Evolutionary conservation across 441 rosid genomes (phyloP).

Genomic region (Dalechampia spathulata): DNA sequence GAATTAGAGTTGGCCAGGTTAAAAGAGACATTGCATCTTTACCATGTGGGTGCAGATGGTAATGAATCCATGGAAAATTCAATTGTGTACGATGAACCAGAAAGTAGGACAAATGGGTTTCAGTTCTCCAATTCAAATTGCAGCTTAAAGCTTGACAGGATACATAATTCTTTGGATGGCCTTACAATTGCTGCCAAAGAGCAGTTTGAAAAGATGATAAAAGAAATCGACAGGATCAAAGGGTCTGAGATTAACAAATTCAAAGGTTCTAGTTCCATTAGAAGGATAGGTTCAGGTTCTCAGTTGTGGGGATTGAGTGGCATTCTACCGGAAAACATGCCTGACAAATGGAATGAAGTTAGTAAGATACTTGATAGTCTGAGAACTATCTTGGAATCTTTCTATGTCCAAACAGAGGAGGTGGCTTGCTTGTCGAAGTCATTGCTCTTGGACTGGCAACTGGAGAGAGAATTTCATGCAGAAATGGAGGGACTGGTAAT

Average conservation of each 20-base stretch:
- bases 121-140: slow-evolving; percentile 18
- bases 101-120: slow-evolving; percentile 4
- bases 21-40: slow-evolving; percentile 32
- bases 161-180: slow-evolving; percentile 31
- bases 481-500: slow-evolving; percentile 49
- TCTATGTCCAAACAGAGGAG: slow-evolving; percentile 29
- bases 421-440: slow-evolving; percentile 30
- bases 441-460: slow-evolving; percentile 40
- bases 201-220: slow-evolving; percentile 52
- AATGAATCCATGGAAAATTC: slow-evolving; percentile 14
- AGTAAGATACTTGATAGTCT: slow-evolving; percentile 48
- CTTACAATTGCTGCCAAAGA: slow-evolving; percentile 34
- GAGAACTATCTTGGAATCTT: slow-evolving; percentile 34
- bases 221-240: slow-evolving; percentile 47
- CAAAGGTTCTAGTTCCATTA: slow-evolving; percentile 12
- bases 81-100: slow-evolving; percentile 11
- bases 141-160: slow-evolving; percentile 11
- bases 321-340: slow-evolving; percentile 28
- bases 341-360: slow-evolving; percentile 36
- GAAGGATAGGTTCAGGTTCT: slow-evolving; percentile 28
- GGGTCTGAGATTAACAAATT: slow-evolving; percentile 10
- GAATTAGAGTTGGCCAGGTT: slow-evolving; percentile 54
- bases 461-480: slow-evolving; percentile 40
- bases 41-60: slow-evolving; percentile 29
- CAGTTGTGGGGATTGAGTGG: slow-evolving; percentile 42